These are phyloP conservation scores for Wallacemonas sp. DNA, from an alignment of 208 protist genomes.

Conservation along the genomic window DNA sequence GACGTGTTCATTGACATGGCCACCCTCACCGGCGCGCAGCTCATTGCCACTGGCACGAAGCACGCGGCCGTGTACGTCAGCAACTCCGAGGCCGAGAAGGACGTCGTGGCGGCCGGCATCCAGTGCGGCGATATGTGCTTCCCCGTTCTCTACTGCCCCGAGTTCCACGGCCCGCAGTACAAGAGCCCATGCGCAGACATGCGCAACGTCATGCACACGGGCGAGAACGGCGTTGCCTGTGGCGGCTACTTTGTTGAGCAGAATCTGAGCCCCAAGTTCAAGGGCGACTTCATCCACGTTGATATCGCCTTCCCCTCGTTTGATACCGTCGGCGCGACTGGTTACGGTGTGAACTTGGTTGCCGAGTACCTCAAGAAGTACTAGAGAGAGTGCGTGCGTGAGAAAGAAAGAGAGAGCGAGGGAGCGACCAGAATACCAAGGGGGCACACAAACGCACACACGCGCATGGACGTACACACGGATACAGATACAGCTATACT, in stretches of 20 bases:
- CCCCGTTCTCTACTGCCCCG: conserved; percentile 86
- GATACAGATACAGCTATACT: no score
- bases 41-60: conserved; percentile 70
- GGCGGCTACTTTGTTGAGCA: conserved; percentile 79
- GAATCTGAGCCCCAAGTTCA: conserved; percentile 60
- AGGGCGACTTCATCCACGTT: conserved; percentile 73
- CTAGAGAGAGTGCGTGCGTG: no score
- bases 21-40: conserved; percentile 91
- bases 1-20: conserved; percentile 86
- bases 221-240: conserved; percentile 61
- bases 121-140: conserved; percentile 71
- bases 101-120: conserved; percentile 47
- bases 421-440: no score
- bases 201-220: conserved; percentile 62
- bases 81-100: conserved; percentile 49
- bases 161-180: conserved; percentile 75
- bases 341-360: conserved; percentile 74
- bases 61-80: conserved; percentile 81
- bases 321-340: conserved; percentile 56
- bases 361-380: conserved; percentile 49
- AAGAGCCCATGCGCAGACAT: conserved; percentile 64
- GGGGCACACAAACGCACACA: no score
- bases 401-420: no score
- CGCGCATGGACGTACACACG: no score
- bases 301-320: conserved; percentile 83